A percentile compares a stretch with the other conserved stretches of the same genome.
phyloP scores from a whole-genome alignment of 2,329 filamentous ascomycete species.

The Dactylellina sp. region DNA sequence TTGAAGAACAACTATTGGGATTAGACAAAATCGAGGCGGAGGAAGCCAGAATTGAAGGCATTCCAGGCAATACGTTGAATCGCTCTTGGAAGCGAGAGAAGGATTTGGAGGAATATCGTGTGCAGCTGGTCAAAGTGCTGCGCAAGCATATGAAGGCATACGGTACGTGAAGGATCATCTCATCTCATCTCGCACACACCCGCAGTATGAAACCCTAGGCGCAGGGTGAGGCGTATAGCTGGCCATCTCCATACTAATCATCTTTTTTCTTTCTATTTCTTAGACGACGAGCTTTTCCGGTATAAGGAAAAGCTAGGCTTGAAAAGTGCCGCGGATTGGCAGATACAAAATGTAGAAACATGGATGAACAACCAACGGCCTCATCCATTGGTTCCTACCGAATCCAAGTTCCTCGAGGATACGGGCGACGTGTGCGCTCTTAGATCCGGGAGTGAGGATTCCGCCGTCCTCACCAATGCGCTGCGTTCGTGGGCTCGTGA shows the following conservation, averaged over 20 bases:
- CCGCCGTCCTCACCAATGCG: conserved; percentile 41
- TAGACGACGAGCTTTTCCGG: conserved; percentile 49
- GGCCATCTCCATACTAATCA: neutral
- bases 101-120: conserved; percentile 44
- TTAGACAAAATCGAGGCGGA: conserved; percentile 36
- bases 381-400: conserved; percentile 37
- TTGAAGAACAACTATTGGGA: conserved; percentile 36
- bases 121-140: conserved; percentile 36
- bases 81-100: conserved; percentile 49
- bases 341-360: conserved; percentile 35
- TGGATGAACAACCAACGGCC: conserved; percentile 51
- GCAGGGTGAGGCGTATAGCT: neutral
- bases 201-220: neutral
- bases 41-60: conserved; percentile 20
- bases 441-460: conserved; percentile 36
- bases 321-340: conserved; percentile 24
- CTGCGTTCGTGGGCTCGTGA: conserved; percentile 33
- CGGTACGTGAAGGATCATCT: conserved; percentile 20
- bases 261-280: neutral
- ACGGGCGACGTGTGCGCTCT: conserved; percentile 33
- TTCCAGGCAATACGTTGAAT: conserved; percentile 20
- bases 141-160: conserved; percentile 49
- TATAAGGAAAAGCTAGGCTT: conserved; percentile 49
- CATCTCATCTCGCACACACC: neutral
- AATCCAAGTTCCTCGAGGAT: conserved; percentile 34